Evolutionary conservation across 139 green algal species (phyloP), one percentile per base, ranked within the genome.

Genomic region (Micractinium sp.): DNA sequence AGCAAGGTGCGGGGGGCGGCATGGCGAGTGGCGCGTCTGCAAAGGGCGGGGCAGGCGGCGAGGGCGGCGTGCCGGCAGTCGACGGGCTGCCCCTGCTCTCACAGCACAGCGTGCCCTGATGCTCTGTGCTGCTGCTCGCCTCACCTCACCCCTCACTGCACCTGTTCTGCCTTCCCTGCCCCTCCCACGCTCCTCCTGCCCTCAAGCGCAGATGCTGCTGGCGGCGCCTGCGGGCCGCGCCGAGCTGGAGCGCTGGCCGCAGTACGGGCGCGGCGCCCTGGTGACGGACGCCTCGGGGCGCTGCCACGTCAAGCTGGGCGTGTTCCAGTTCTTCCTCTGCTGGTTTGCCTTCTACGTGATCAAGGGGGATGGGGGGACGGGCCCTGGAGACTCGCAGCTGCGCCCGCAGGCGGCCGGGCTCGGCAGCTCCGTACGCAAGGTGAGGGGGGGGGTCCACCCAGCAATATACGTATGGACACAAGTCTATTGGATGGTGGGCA

Each of bases 271-370:
- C 23, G 75, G 87, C 38, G 81, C 95, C 1, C 22, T 90, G 35
- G 75, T 81, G 2, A 27, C 60, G 18, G 90, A 89, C 76, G 71
- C 60, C 3, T n/a, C 39, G 3, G 85, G 89, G 35, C 60, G 86
- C 13, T 36, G 71, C 19, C 71, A 94, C 82, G 82, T 97, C 36
- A 93, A 95, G 36, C 89, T 97, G 0, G 80, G 80, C 20, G 63
- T 71, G 20, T 71, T 71, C 63, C 63, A 94, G 83, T 98, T 96
- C 91, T 98, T 94, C 81, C 91, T 97, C 87, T 95, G 95, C 79
- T 97, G 95, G 96, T 94, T 92, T 23, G 95, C 95, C 0, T 98
- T 97, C 89, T 98, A 95, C 86, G 95, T 96, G n/a, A 92, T 98
- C 38, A 89, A 94, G 0, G 93, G 94, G 25, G 90, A 91, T 63